Base-by-base conservation (phyloP, 768 basidiomycete genomes). In the Gloeophyllum trabeum region DNA sequence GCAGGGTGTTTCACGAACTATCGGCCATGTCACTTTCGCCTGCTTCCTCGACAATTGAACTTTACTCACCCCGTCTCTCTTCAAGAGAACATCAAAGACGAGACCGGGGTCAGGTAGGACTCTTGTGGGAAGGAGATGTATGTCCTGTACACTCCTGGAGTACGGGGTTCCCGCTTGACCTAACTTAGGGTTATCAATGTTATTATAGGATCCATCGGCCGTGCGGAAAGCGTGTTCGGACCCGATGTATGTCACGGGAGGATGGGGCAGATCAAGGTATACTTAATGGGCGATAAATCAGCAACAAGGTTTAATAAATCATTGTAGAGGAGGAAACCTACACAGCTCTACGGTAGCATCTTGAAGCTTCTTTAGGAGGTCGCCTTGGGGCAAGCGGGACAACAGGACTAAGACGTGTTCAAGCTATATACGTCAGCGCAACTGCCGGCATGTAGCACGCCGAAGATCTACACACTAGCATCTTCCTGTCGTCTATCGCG, bases 181-280 rank as follows among this genome's bases (percentile, higher is more conserved):
- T 61, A 92, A 57, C 45, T 78, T 65, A 2, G 88, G 87, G 26
- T 66, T 55, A 42, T 69, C 65, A 35, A 77, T 65, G 51, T 89
- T 92, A 61, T 93, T 92, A 55, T 63, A 60, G 3, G 77, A 75
- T 5, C 90, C 90, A 57, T 92, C 89, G 3, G 85, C 81, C 1
- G 71, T 56, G 24, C 90, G 76, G 66, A 72, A 89, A 1, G 76
- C 69, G 48, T 76, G 79, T 40, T 73, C 49, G 20, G 69, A 63
- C 14, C 84, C 77, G 26, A 88, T 58, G 48, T 66, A 76, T 1
- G 87, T 85, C 5, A 76, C 63, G 5, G 87, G 71, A 3, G 89
- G 89, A 56, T 91, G 89, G 0, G 76, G 59, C 13, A 94, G 71
- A 57, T 92, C 90, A 48, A 81, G 75, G 57, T 88, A 90, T 44